These are phyloP conservation scores for Nicotiana benthamiana DNA, from an alignment of 257 asterid genomes.

Conservation along the genomic window DNA sequence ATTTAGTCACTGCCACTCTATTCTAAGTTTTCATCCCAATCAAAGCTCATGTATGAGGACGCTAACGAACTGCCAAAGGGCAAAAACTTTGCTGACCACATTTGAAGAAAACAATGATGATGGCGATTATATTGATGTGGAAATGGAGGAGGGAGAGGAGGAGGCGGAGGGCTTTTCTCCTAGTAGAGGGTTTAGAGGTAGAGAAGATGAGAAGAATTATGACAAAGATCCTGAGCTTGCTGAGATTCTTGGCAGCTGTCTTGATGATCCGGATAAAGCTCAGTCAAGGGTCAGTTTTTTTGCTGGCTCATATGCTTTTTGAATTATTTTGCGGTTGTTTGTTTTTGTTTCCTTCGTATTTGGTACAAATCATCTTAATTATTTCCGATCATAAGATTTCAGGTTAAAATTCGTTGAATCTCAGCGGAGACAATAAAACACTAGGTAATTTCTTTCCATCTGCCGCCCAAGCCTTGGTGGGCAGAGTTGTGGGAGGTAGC, in stretches of 20 bases:
- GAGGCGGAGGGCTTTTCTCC: slow-evolving; percentile 30
- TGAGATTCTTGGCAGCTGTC: slow-evolving; percentile 67
- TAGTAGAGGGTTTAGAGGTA: slow-evolving; percentile 31
- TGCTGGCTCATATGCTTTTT: background rate
- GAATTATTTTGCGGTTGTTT: background rate
- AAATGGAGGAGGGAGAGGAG: slow-evolving; percentile 8
- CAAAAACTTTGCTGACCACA: slow-evolving; percentile 23
- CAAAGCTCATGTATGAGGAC: slow-evolving; percentile 9
- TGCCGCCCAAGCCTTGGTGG: no score
- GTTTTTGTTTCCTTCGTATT: background rate
- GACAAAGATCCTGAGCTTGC: slow-evolving; percentile 91
- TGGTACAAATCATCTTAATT: background rate
- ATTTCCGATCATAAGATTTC: background rate
- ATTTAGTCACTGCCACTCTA: slow-evolving; percentile 11
- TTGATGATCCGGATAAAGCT: slow-evolving; percentile 83
- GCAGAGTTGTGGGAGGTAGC: no score
- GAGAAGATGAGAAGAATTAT: slow-evolving; percentile 53
- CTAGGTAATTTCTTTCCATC: no score
- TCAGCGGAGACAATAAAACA: no score
- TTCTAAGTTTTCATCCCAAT: slow-evolving; percentile 8
- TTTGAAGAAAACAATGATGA: slow-evolving; percentile 23
- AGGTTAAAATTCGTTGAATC: no score
- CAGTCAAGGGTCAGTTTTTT: slow-evolving; percentile 26
- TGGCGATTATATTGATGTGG: slow-evolving; percentile 16
- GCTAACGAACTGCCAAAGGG: slow-evolving; percentile 1